phyloP scores from a whole-genome alignment of 192 early-diverging fungal genomes.

The Rhizophagus prolifer region DNA sequence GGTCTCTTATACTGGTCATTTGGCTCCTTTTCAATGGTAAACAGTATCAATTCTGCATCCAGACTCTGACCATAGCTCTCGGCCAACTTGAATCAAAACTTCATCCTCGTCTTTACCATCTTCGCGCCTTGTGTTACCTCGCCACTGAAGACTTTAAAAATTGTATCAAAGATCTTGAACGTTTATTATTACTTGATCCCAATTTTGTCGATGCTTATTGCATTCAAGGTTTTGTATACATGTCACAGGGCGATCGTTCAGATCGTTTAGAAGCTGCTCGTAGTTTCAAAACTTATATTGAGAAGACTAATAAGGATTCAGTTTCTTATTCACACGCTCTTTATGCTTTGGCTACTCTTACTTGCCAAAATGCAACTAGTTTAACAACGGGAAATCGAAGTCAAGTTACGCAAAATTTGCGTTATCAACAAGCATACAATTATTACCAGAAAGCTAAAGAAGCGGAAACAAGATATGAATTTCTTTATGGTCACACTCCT shows the following conservation, averaged over 20 bases:
- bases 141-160: conserved; percentile 43
- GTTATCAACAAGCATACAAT: conserved; percentile 42
- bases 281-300: conserved; percentile 52
- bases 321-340: conserved; percentile 51
- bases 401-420: conserved; percentile 38
- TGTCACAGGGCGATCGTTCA: conserved; percentile 39
- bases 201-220: conserved; percentile 36
- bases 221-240: conserved; percentile 39
- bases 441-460: conserved; percentile 54
- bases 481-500: conserved; percentile 49
- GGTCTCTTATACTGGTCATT: conserved; percentile 40
- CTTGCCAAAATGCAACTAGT: conserved; percentile 33
- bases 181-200: conserved; percentile 27
- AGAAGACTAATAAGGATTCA: conserved; percentile 51
- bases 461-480: conserved; percentile 53
- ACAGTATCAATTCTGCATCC: conserved; percentile 57
- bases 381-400: conserved; percentile 44
- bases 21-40: conserved; percentile 60
- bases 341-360: conserved; percentile 50
- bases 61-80: conserved; percentile 56
- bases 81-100: conserved; percentile 47
- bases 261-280: conserved; percentile 47
- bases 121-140: conserved; percentile 57
- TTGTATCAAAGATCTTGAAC: conserved; percentile 38
- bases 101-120: conserved; percentile 51